Evolutionary conservation across 1,284 basidiomycete species (phyloP).

Genomic region (Xerocomus nothofagi): DNA sequence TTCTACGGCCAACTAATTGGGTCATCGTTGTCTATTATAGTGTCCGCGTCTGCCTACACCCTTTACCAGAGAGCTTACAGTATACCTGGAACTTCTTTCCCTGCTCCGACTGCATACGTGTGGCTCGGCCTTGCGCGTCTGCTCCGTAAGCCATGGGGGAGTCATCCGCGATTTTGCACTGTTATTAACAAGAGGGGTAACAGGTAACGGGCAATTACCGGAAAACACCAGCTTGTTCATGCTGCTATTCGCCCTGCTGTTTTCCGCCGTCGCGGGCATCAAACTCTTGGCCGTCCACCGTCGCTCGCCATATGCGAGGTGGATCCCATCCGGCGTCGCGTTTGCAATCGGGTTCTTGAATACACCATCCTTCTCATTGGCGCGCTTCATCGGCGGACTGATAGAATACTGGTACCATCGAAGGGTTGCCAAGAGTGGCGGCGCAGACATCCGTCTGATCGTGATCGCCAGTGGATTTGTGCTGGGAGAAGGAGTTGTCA

Average conservation of each 20-base stretch:
- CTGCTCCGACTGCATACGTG: constrained; percentile 89
- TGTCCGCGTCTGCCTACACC: constrained; percentile 85
- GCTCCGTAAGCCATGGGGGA: constrained; percentile 59
- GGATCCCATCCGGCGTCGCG: constrained; percentile 88
- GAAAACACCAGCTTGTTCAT: constrained; percentile 79
- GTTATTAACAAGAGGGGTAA: constrained; percentile 13
- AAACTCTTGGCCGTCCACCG: constrained; percentile 62
- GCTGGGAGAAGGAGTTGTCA: constrained; percentile 89
- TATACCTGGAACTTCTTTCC: constrained; percentile 88
- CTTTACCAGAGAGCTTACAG: constrained; percentile 87
- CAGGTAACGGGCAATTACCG: constrained; percentile 83
- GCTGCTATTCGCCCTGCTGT: constrained; percentile 72
- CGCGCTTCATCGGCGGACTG: constrained; percentile 86
- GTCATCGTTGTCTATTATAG: constrained; percentile 82
- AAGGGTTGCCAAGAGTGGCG: constrained; percentile 46
- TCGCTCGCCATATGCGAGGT: constrained; percentile 55
- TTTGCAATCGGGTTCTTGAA: constrained; percentile 93
- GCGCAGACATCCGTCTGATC: constrained; percentile 72
- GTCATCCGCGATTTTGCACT: neutral
- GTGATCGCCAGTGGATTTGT: constrained; percentile 95
- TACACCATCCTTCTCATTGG: constrained; percentile 92
- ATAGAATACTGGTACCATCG: constrained; percentile 71
- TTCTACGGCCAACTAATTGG: constrained; percentile 90
- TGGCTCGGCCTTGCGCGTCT: constrained; percentile 92
- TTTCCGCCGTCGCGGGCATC: constrained; percentile 63